Evolutionary conservation across 805 yeast species (phyloP), one percentile per base, ranked within the genome.

Genomic region (Ogataea saltuana): DNA sequence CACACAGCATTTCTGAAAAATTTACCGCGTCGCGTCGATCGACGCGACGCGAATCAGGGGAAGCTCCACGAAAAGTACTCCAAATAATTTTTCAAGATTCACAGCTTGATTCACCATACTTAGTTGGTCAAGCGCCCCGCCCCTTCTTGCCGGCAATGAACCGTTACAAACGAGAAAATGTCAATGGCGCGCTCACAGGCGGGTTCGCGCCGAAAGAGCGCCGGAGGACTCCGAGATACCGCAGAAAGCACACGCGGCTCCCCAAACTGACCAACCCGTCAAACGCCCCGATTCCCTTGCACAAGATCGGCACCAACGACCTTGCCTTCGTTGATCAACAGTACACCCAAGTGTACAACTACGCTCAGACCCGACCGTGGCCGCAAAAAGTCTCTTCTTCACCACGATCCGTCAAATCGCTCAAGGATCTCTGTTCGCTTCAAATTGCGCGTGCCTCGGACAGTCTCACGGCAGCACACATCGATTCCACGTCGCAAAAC

Each of bases 401-500:
- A 41, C 60, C 52, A 21, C 15, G 38, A 12, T 32, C 33, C 32
- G 16, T 46, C 12, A n/a, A 8, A 9, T 47, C 66, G 1, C 46
- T 67, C 39, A 61, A 57, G 39, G 41, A 45, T 6, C 25, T 54
- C 0, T 51, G 64, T 33, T 53, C 67, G 3, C 37, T 46, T 35
- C 48, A 48, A 23, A 42, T 68, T 6, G 69, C 69, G 0, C 51
- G 48, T 13, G 38, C 53, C 20, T 46, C 61, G 2, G 33, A 49
- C 1, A 41, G 36, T 5, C 28, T 68, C 17, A 59, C 49, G 0
- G 16, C 13, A 1, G 22, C 42, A 1, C 62, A 64, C 32, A 39
- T 69, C 5, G 39, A 40, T 42, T 7, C 52, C 19, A 36, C 67
- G 53, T 61, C 33, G 19, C 13, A 31, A 33, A 23, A 35, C 19